Evolutionary conservation across 73 alveolate genomes (phyloP).

Genomic region (Urostyla sp.): DNA sequence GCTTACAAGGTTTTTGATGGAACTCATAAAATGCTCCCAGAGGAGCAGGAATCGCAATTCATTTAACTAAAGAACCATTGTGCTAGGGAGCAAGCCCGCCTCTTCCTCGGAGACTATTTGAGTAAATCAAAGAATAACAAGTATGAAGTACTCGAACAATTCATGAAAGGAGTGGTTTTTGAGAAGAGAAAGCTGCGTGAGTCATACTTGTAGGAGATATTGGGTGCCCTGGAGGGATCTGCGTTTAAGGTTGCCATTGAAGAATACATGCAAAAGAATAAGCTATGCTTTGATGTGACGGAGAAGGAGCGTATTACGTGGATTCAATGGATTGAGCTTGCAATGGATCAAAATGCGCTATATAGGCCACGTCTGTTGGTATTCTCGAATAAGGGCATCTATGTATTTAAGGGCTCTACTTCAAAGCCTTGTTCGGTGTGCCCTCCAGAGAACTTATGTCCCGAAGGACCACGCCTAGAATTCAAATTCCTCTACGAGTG

Average conservation of each 20-base stretch:
- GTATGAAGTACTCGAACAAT: conserved; percentile 44
- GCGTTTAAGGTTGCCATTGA: conserved; percentile 31
- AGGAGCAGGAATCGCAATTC: not conserved
- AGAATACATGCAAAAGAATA: not conserved
- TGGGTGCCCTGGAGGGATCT: conserved; percentile 1
- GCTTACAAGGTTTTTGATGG: conserved; percentile 21
- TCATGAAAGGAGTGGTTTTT: conserved; percentile 60
- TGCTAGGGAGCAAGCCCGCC: conserved; percentile 36
- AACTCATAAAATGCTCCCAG: not conserved
- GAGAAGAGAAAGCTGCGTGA: conserved; percentile 57
- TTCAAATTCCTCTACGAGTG: conserved; percentile 30
- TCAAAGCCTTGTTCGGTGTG: conserved; percentile 51
- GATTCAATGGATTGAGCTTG: conserved; percentile 34
- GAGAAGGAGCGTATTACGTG: conserved; percentile 16
- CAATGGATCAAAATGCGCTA: not conserved
- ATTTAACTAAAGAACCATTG: not conserved
- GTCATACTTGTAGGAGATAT: conserved; percentile 31
- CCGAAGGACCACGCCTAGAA: conserved; percentile 52
- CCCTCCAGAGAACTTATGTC: conserved; percentile 53
- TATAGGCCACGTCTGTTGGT: conserved; percentile 15
- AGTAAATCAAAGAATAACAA: conserved; percentile 51
- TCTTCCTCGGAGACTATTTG: conserved; percentile 42
- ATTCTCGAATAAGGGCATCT: conserved; percentile 42
- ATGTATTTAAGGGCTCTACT: not conserved
- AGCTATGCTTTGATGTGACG: conserved; percentile 14